Base-by-base conservation (phyloP, 1,284 basidiomycete species). In the Tremellales sp. region DNA sequence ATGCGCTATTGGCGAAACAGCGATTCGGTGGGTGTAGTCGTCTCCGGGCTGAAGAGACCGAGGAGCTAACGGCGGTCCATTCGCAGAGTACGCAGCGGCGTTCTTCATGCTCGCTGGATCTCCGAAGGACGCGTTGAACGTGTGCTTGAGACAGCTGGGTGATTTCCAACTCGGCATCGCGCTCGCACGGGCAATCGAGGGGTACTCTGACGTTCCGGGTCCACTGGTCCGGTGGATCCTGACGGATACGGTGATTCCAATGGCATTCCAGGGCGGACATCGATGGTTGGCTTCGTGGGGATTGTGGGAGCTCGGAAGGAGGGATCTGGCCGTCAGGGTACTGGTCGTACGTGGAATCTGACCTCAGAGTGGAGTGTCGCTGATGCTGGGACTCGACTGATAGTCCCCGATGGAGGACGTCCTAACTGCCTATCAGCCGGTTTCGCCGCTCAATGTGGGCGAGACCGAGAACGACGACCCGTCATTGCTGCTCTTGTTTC, bases 221-320 rank as follows among this genome's bases (percentile, higher is more conserved):
- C 87, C 86, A 1, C 73, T 97, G 0, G 69, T 97, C 22, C 74
- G 74, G 18, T 78, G 78, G 39, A 81, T 97, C 19, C 72, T 97
- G 28, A 79, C 78, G 16, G 79, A 79, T 39, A 83, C 79, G 0
- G 83, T 97, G 2, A 71, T 98, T 1, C 92, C 93, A 0, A 77
- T 80, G 18, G 92, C 92, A 0, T 88, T 97, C 65, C 76, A 78
- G 43, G 79, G 84, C 16, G 92, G 91, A 0, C 91, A 97, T 69
- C 79, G 94, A 28, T 97, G 88, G 86, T 75, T 97, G n/a, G 87
- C 82, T n/a, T 89, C 85, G 52, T 98, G 93, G 94, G 88, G 87
- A 3, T 92, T 97, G 69, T 95, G 92, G 89, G 76, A 89, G 53
- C 75, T 97, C 24, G 82, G 84, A 54, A 77, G 88, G 27, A 78